Percentiles rank a stretch among this genome's conserved stretches.
phyloP scores from a whole-genome alignment of 2,329 filamentous ascomycete genomes.

The Cordyceps fumosorosea region DNA sequence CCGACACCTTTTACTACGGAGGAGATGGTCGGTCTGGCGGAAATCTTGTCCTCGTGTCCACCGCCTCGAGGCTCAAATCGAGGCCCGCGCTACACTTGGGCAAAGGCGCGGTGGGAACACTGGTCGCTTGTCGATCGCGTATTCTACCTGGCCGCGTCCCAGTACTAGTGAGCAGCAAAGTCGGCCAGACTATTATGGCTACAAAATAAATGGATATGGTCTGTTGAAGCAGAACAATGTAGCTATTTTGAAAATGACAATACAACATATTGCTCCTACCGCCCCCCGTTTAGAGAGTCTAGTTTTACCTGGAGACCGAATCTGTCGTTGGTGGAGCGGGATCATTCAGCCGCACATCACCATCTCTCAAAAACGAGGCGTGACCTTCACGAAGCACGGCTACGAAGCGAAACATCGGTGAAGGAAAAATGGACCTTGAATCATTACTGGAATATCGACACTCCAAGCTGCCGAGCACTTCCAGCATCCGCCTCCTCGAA shows the following conservation, averaged over 20 bases:
- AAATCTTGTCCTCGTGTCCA: background rate
- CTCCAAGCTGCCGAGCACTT: constrained; percentile 8
- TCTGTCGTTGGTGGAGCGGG: too few species aligned
- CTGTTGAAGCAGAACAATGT: too few species aligned
- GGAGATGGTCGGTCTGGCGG: background rate
- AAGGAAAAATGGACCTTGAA: background rate
- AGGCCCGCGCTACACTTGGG: background rate
- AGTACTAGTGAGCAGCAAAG: background rate
- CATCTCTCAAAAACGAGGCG: too few species aligned
- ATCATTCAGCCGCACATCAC: too few species aligned
- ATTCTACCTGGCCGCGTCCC: background rate
- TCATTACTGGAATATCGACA: background rate
- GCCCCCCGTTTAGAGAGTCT: too few species aligned
- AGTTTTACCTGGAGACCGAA: too few species aligned
- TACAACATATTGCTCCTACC: too few species aligned
- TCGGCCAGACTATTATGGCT: too few species aligned
- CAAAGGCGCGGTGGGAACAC: background rate
- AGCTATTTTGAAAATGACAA: too few species aligned
- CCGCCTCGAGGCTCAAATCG: background rate
- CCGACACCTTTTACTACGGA: background rate
- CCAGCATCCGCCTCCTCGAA: constrained; percentile 16
- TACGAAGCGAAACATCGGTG: too few species aligned
- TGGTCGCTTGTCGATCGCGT: background rate
- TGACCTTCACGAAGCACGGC: too few species aligned
- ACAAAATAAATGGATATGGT: too few species aligned